phyloP scores from a whole-genome alignment of 2,329 filamentous ascomycete species.

The Pseudophaeomoniella oleicola region DNA sequence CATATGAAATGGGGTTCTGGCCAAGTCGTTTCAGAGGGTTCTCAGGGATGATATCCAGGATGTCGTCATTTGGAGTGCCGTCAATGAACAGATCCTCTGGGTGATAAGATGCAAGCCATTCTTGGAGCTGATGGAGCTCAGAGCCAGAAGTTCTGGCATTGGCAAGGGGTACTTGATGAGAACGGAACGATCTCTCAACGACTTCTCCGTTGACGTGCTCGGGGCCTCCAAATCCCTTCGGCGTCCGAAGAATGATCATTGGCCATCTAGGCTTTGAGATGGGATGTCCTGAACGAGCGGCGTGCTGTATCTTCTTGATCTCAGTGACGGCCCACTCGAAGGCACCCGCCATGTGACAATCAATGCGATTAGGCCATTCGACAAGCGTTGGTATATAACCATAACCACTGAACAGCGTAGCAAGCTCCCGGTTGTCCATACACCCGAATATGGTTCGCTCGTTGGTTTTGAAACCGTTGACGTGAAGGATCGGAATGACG shows the following conservation, averaged over 20 bases:
- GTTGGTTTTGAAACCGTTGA: constrained; percentile 56
- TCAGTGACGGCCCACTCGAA: constrained; percentile 46
- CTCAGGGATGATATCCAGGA: constrained; percentile 37
- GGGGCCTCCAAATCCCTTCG: constrained; percentile 52
- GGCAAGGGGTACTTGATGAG: constrained; percentile 51
- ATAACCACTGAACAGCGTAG: constrained; percentile 45
- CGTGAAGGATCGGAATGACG: constrained; percentile 51
- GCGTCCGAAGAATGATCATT: constrained; percentile 46
- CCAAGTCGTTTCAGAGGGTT: constrained; percentile 41
- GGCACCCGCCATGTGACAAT: constrained; percentile 40
- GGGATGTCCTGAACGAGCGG: constrained; percentile 42
- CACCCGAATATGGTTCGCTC: constrained; percentile 53
- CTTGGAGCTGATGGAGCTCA: constrained; percentile 39
- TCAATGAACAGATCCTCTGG: constrained; percentile 36
- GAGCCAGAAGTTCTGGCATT: constrained; percentile 38
- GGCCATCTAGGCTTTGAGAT: constrained; percentile 51
- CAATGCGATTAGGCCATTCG: constrained; percentile 43
- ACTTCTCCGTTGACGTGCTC: constrained; percentile 45
- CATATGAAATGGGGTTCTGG: constrained; percentile 39
- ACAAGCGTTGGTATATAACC: constrained; percentile 49
- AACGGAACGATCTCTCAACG: constrained; percentile 49
- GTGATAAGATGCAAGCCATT: constrained; percentile 44
- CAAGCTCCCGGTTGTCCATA: constrained; percentile 51
- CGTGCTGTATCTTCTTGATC: constrained; percentile 47
- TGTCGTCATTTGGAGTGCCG: constrained; percentile 34